Conservation (phyloP, 1,139 yeast genomes). For the Kluyveromyces sp. region DNA sequence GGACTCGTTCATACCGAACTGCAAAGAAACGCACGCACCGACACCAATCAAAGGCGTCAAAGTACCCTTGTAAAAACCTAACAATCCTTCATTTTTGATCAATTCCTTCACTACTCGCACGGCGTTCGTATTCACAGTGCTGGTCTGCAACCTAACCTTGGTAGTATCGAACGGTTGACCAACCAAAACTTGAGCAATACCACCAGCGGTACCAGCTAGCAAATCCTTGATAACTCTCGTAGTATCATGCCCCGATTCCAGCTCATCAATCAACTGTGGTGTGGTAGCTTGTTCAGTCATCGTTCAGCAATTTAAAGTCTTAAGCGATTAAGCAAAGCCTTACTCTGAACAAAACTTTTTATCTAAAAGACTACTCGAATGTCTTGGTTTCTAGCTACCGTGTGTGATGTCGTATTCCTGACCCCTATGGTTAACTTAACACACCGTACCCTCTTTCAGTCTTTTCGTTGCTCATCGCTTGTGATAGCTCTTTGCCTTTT, state of each 20-base stretch:
- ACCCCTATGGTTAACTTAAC: too few species aligned
- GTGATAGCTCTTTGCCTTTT: not conserved
- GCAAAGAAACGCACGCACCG: conserved; percentile 87
- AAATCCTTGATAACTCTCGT: conserved; percentile 42
- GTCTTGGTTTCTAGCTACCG: too few species aligned
- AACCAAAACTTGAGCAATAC: conserved; percentile 84
- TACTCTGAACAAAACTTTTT: not conserved
- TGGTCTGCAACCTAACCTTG: conserved; percentile 82
- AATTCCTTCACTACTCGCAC: conserved; percentile 67
- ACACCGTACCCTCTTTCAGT: too few species aligned
- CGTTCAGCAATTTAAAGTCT: not conserved
- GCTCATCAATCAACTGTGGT: conserved; percentile 14
- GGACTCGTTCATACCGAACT: conserved; percentile 83
- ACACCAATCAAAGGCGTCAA: conserved; percentile 82
- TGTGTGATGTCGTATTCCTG: too few species aligned
- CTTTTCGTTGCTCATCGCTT: conserved; percentile 1
- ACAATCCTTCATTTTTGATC: conserved; percentile 64
- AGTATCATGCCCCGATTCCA: conserved; percentile 31
- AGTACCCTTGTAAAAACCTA: conserved; percentile 87
- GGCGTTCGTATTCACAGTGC: conserved; percentile 63
- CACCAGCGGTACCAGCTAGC: conserved; percentile 87
- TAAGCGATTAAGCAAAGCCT: not conserved
- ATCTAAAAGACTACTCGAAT: not conserved
- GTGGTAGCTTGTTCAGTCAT: conserved; percentile 18
- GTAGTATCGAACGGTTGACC: conserved; percentile 97